These are phyloP conservation scores for Novymonas esmeraldas DNA, from an alignment of 208 protist genomes.

Conservation along the genomic window DNA sequence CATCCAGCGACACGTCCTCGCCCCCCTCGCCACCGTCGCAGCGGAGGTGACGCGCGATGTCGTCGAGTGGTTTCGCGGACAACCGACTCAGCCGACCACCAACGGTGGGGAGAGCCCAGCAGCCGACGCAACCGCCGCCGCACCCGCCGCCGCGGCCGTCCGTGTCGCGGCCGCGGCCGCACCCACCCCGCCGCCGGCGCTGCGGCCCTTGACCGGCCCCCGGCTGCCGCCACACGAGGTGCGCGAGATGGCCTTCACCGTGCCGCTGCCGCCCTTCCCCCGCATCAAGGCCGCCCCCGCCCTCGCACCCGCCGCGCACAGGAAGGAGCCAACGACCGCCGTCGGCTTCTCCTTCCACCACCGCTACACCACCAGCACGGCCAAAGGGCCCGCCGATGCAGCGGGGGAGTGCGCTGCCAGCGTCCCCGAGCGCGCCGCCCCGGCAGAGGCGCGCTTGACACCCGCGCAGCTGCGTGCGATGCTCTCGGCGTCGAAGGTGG, in stretches of 20 bases:
- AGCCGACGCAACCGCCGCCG: background rate
- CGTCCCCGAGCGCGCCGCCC: background rate
- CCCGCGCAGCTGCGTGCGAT: conserved; percentile 32
- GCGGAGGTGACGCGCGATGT: conserved; percentile 34
- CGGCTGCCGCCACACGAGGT: conserved; percentile 67
- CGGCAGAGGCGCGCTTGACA: conserved; percentile 8
- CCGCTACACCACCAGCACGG: conserved; percentile 9
- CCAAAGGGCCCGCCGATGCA: background rate
- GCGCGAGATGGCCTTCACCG: conserved; percentile 73
- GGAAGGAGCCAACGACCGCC: conserved; percentile 31
- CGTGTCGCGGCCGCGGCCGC: background rate
- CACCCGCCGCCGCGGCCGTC: background rate
- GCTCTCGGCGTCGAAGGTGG: conserved; percentile 36
- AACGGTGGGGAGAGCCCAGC: conserved; percentile 3
- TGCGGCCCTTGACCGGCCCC: conserved; percentile 6
- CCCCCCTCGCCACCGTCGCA: conserved; percentile 30
- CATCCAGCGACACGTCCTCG: conserved; percentile 41
- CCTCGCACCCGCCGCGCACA: background rate
- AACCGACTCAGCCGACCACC: background rate
- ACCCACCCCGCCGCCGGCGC: conserved; percentile 7
- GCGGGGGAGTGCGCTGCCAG: background rate
- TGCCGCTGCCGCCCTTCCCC: conserved; percentile 62
- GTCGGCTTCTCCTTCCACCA: conserved; percentile 41
- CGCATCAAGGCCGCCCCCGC: conserved; percentile 27
- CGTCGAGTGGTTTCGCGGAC: conserved; percentile 10